These are phyloP conservation scores for Mucor circinelloides DNA, from an alignment of 371 early-diverging fungal genomes.

Conservation along the genomic window DNA sequence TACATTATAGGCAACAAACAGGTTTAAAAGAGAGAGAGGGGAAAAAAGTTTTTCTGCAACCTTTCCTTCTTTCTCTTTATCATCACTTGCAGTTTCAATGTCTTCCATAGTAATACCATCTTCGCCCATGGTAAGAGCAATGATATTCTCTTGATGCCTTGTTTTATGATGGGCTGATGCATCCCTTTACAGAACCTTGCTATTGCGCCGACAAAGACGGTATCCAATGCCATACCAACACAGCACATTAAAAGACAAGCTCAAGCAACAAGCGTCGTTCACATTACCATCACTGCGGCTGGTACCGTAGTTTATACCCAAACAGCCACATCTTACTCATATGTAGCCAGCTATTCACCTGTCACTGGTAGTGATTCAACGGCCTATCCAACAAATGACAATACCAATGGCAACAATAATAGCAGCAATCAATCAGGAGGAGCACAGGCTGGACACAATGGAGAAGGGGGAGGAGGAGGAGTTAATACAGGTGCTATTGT, in stretches of 20 bases:
- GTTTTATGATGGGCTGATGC: not conserved
- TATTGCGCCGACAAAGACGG: not conserved
- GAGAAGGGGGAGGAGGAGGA: not conserved
- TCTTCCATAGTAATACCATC: not conserved
- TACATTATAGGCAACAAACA: not conserved
- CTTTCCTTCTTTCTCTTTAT: not conserved
- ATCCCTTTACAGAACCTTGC: not conserved
- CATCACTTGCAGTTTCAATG: not conserved
- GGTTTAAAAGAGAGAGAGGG: not conserved
- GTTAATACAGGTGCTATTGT: constrained; percentile 13
- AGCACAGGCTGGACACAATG: not conserved
- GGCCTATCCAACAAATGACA: not conserved
- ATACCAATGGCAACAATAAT: not conserved
- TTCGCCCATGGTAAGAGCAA: not conserved
- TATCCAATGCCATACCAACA: not conserved
- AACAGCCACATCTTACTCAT: constrained; percentile 30
- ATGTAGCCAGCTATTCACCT: constrained; percentile 17
- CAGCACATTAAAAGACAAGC: not conserved
- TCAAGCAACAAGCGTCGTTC: constrained; percentile 15
- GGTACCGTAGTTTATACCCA: constrained; percentile 29
- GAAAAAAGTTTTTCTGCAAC: not conserved
- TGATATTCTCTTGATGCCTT: too few species aligned
- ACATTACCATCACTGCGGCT: constrained; percentile 22
- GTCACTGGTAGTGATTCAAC: not conserved
- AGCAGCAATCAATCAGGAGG: not conserved